Percentiles rank a stretch among this genome's conserved stretches.
These are phyloP conservation scores for Fusarium nematophilum DNA, from an alignment of 2,329 filamentous ascomycete genomes.

Conservation along the genomic window DNA sequence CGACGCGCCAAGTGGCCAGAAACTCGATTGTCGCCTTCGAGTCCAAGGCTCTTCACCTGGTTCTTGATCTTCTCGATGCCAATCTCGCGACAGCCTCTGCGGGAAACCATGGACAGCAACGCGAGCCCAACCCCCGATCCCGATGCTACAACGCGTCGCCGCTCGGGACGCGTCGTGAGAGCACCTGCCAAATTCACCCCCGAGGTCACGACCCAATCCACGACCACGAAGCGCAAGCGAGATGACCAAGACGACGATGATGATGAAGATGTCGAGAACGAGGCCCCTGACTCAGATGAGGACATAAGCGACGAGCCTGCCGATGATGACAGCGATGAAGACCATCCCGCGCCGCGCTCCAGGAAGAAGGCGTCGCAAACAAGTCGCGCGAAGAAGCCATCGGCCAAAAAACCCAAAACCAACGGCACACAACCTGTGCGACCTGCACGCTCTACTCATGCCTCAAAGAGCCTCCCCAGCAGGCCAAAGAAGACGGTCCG, in stretches of 20 bases:
- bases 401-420: constrained; percentile 72
- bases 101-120: constrained; percentile 64
- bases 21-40: constrained; percentile 45
- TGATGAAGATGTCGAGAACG: constrained; percentile 57
- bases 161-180: constrained; percentile 75
- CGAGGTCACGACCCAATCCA: constrained; percentile 54
- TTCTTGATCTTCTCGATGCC: constrained; percentile 34
- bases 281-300: constrained; percentile 60
- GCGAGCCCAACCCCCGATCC: constrained; percentile 64
- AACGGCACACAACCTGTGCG: constrained; percentile 62
- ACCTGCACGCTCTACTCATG: constrained; percentile 50
- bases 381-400: constrained; percentile 65
- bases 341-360: constrained; percentile 52
- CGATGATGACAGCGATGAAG: constrained; percentile 60
- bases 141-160: constrained; percentile 67
- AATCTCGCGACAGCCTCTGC: constrained; percentile 33
- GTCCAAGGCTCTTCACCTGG: constrained; percentile 40
- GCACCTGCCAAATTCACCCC: constrained; percentile 70
- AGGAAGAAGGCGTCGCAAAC: constrained; percentile 58
- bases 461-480: constrained; percentile 56
- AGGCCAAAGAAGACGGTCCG: constrained; percentile 67
- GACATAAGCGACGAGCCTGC: constrained; percentile 56
- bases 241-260: constrained; percentile 56
- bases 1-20: constrained; percentile 46
- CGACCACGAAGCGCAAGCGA: constrained; percentile 69